Evolutionary conservation across 1,284 basidiomycete species (phyloP).

Genomic region (Ustilago esculenta): DNA sequence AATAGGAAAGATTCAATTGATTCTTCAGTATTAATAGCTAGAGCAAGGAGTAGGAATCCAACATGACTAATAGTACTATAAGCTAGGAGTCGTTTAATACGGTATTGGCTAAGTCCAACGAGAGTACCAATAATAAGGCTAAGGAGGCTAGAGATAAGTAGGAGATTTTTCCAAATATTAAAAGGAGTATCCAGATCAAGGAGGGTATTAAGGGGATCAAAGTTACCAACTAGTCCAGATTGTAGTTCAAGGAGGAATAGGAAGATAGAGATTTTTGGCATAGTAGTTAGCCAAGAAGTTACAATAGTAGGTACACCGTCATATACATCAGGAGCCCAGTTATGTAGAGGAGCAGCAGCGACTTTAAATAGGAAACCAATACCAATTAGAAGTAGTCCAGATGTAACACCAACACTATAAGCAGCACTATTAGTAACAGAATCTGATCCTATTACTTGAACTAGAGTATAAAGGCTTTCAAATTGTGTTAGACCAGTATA

Average conservation of each 20-base stretch:
- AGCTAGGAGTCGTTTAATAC: no score
- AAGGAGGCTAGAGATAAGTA: slow-evolving; percentile 64
- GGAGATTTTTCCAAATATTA: slow-evolving; percentile 64
- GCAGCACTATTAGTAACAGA: no score
- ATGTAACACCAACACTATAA: no score
- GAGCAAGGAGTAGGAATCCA: slow-evolving; percentile 65
- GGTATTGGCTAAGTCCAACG: slow-evolving; percentile 67
- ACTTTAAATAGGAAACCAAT: slow-evolving; percentile 6
- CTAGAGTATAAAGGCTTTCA: no score
- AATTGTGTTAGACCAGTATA: not conserved
- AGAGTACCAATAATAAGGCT: slow-evolving; percentile 67
- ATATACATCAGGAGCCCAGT: slow-evolving; percentile 66
- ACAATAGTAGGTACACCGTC: slow-evolving; percentile 66
- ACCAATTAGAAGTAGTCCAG: no score
- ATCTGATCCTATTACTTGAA: not conserved
- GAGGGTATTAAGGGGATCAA: slow-evolving; percentile 28
- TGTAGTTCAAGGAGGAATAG: slow-evolving; percentile 59
- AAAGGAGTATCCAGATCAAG: slow-evolving; percentile 26
- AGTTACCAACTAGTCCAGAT: slow-evolving; percentile 48
- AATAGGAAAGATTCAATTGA: no score
- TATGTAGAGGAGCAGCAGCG: slow-evolving; percentile 67
- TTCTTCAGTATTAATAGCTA: no score
- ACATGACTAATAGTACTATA: slow-evolving; percentile 68
- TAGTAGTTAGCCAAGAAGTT: slow-evolving; percentile 65
- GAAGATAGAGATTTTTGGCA: slow-evolving; percentile 65